A percentile compares a stretch with the other conserved stretches of the same genome.
Evolutionary conservation across 192 early-diverging fungal species (phyloP).

Genomic region (Podila clonocystis): DNA sequence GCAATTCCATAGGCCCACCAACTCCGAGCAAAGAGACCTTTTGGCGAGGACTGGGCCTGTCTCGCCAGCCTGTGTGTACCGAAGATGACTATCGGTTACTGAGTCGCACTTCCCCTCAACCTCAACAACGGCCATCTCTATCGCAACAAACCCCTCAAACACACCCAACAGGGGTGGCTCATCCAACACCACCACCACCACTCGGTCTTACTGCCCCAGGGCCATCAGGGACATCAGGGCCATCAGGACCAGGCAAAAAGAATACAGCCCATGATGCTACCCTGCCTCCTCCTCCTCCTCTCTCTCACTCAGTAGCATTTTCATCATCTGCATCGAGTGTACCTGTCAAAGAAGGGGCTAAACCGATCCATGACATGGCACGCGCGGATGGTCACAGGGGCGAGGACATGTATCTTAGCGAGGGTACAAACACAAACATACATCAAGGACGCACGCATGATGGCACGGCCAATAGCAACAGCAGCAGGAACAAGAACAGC

Average conservation of each 20-base stretch:
- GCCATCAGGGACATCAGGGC: no score
- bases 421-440: background rate
- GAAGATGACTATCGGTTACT: constrained; percentile 17
- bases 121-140: background rate
- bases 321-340: background rate
- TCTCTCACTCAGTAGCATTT: no score
- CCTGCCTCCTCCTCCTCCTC: no score
- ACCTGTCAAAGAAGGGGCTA: background rate
- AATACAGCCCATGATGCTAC: no score
- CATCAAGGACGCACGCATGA: background rate
- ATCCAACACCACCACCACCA: no score
- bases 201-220: no score
- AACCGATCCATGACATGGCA: background rate
- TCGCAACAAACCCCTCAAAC: background rate
- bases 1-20: constrained; percentile 7
- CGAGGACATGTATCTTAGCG: background rate
- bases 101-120: background rate
- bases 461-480: background rate
- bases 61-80: constrained; percentile 10
- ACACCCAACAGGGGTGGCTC: no score
- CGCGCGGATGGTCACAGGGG: constrained; percentile 3
- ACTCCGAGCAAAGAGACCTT: constrained; percentile 41
- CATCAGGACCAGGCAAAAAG: no score
- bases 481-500: background rate
- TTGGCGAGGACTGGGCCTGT: constrained; percentile 17